Conservation (phyloP, 257 asterid genomes). For the Rauvolfia tetraphylla region DNA sequence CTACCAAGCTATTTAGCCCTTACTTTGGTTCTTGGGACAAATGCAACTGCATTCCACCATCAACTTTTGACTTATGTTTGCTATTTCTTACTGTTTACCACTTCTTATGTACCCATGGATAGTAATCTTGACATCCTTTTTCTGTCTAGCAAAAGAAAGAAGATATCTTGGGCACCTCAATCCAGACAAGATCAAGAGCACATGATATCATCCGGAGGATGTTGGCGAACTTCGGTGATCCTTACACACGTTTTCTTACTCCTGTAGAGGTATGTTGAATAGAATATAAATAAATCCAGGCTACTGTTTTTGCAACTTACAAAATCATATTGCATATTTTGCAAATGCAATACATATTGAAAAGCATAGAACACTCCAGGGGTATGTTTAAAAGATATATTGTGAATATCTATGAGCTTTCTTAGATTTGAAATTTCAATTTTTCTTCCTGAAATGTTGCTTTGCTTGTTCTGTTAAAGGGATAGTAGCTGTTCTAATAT, state of each 20-base stretch:
- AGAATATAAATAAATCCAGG: background rate
- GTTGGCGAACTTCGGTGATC: conserved; percentile 87
- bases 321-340: background rate
- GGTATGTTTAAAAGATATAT: background rate
- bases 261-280: conserved; percentile 64
- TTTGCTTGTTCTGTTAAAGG: background rate
- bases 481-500: background rate
- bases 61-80: background rate
- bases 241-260: conserved; percentile 84
- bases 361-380: background rate
- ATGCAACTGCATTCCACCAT: background rate
- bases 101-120: background rate
- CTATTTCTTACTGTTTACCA: background rate
- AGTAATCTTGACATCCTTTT: background rate
- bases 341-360: background rate
- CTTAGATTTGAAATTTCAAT: background rate
- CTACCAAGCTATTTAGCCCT: background rate
- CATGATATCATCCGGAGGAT: conserved; percentile 77
- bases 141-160: conserved; percentile 69
- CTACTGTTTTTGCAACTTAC: background rate
- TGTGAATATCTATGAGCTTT: background rate
- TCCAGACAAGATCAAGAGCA: conserved; percentile 75
- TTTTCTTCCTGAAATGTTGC: background rate
- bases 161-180: conserved; percentile 54
- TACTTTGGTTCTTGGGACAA: background rate